These are phyloP conservation scores for Pistacia vera DNA, from an alignment of 345 rosid genomes.

Conservation along the genomic window DNA sequence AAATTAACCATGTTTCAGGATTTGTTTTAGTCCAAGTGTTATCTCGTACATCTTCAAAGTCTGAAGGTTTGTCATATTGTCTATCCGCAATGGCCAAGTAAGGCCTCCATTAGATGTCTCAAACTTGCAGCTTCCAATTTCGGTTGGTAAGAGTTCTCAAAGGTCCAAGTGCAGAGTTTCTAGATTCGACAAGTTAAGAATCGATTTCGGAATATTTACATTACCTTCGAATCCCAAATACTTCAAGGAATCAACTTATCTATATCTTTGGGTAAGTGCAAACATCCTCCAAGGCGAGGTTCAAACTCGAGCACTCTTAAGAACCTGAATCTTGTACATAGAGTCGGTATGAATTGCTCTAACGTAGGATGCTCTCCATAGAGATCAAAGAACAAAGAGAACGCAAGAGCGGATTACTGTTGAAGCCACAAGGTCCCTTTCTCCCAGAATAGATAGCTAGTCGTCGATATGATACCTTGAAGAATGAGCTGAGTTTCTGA, in stretches of 20 bases:
- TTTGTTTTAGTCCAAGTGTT: too few relatives aligned
- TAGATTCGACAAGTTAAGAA: constrained; percentile 20
- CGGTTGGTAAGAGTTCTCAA: not conserved
- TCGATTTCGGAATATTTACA: constrained; percentile 17
- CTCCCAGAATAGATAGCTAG: not conserved
- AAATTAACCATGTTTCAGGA: too few relatives aligned
- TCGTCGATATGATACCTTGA: not conserved
- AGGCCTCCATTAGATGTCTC: too few relatives aligned
- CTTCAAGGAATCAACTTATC: constrained; percentile 22
- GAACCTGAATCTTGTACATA: not conserved
- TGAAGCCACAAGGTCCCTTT: not conserved
- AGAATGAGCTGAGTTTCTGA: too few relatives aligned
- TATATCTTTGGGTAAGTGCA: constrained; percentile 7
- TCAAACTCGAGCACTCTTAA: too few relatives aligned
- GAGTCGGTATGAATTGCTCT: not conserved
- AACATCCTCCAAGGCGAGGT: too few relatives aligned
- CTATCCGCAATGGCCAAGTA: too few relatives aligned
- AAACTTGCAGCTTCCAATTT: not conserved
- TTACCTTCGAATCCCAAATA: too few relatives aligned
- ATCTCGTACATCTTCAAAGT: too few relatives aligned
- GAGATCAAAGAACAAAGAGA: constrained; percentile 7
- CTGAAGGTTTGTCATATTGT: too few relatives aligned
- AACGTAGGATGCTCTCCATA: too few relatives aligned
- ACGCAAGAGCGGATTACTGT: not conserved
- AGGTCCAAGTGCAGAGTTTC: not conserved